Evolutionary conservation across 164 flowering plant species (phyloP), one percentile per base, ranked within the genome.

Genomic region (Chloranthus sessilifolius): DNA sequence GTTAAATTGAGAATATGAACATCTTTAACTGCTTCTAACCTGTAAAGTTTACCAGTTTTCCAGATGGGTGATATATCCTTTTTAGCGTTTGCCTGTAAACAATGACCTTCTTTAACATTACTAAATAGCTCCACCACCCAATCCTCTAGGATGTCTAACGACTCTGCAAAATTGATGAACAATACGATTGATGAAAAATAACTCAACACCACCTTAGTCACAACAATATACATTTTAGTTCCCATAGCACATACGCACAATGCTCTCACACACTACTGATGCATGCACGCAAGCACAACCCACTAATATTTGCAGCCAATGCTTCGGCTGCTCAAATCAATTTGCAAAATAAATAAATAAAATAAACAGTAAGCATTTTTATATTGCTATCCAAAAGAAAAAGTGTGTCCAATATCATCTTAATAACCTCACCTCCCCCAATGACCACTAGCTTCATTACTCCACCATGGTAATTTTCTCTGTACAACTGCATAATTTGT

Each of bases 381-480:
- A n/a, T n/a, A n/a, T n/a, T n/a, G n/a, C n/a, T n/a, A n/a, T n/a
- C n/a, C n/a, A n/a, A n/a, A n/a, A n/a, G n/a, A n/a, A n/a, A n/a
- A n/a, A n/a, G n/a, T n/a, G n/a, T n/a, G n/a, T n/a, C n/a, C n/a
- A n/a, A n/a, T n/a, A n/a, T n/a, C n/a, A n/a, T n/a, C n/a, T n/a
- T n/a, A n/a, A n/a, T n/a, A 59, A 33, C 33, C 38, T 67, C 59
- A 86, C 99, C 99, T 78, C 99, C 99, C 7, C 99, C 97, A 59
- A 94, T 87, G 59, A 94, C 79, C 52, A 80, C 92, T 47, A 94
- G 64, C 74, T 94, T 94, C 99, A 94, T 89, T 29, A 81, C 36
- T 47, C 74, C 90, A 58, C 90, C 99, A 67, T 67, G 75, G 66
- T 94, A 94, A 63, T 73, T 64, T 17, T 83, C 78, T 30, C 43